These are phyloP conservation scores for Erodium trifolium DNA, from an alignment of 441 rosid genomes.

Conservation along the genomic window DNA sequence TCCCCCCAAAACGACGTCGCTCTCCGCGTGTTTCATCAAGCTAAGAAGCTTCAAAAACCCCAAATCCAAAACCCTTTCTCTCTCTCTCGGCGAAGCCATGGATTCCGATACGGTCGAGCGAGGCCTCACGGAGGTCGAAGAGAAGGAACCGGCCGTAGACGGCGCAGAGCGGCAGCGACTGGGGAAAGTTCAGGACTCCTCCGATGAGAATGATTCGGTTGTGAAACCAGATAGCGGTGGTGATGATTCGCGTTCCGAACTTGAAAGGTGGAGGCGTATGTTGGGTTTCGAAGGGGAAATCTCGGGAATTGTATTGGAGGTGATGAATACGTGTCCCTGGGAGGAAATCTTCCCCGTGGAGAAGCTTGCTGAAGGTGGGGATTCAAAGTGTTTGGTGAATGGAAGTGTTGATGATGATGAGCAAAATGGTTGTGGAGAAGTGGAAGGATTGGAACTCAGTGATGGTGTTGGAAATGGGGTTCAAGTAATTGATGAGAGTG, in stretches of 20 bases:
- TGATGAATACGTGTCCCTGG: slow-evolving; percentile 48
- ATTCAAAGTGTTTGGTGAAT: slow-evolving; percentile 8
- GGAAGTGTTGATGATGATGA: background rate
- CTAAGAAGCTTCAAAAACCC: background rate
- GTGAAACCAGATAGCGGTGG: background rate
- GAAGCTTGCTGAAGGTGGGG: slow-evolving; percentile 12
- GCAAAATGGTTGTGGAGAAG: slow-evolving; percentile 17
- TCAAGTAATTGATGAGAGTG: slow-evolving; percentile 62
- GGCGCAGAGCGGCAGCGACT: background rate
- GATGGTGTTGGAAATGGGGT: slow-evolving; percentile 32
- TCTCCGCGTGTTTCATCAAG: too few species aligned
- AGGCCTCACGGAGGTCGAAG: background rate
- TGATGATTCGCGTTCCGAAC: background rate
- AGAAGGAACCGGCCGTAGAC: background rate
- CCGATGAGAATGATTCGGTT: background rate
- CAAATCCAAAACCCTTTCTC: background rate
- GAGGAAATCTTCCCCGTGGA: slow-evolving; percentile 17
- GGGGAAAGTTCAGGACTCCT: background rate
- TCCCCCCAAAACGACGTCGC: too few species aligned
- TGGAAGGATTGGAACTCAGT: slow-evolving; percentile 11
- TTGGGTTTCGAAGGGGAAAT: slow-evolving; percentile 13
- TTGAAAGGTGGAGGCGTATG: background rate
- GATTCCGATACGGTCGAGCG: background rate
- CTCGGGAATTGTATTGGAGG: slow-evolving; percentile 31
- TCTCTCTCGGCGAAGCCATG: background rate